A percentile compares a stretch with the other conserved stretches of the same genome.
phyloP scores from a whole-genome alignment of 2,329 filamentous ascomycete species.

The Hypoxylon sp. region DNA sequence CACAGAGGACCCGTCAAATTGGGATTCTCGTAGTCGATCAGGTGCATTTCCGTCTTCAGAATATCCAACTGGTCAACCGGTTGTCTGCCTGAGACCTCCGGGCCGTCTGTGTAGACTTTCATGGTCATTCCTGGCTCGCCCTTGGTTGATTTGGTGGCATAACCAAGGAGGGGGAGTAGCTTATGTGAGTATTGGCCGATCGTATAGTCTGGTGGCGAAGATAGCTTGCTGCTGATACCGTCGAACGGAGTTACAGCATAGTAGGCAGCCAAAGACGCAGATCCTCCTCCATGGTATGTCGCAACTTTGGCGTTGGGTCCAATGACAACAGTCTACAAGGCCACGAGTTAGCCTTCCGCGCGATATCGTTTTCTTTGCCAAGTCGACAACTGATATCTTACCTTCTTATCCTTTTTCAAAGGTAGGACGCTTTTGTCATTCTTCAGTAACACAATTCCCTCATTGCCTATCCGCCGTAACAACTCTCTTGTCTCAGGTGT shows the following conservation, averaged over 20 bases:
- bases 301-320: slow-evolving; percentile 71
- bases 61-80: slow-evolving; percentile 66
- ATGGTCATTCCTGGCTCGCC: slow-evolving; percentile 73
- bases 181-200: slow-evolving; percentile 77
- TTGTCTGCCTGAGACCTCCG: slow-evolving; percentile 62
- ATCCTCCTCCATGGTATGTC: slow-evolving; percentile 75
- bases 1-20: slow-evolving; percentile 67
- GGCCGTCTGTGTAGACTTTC: slow-evolving; percentile 73
- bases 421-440: slow-evolving; percentile 77
- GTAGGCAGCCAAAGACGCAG: slow-evolving; percentile 72
- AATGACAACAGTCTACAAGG: slow-evolving; percentile 65
- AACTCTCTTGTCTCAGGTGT: slow-evolving; percentile 74
- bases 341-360: slow-evolving; percentile 5
- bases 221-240: slow-evolving; percentile 73
- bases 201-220: slow-evolving; percentile 63
- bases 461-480: slow-evolving; percentile 75
- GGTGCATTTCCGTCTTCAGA: slow-evolving; percentile 64
- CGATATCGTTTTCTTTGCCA: no score
- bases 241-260: slow-evolving; percentile 81
- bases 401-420: slow-evolving; percentile 72
- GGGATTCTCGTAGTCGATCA: slow-evolving; percentile 67
- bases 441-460: slow-evolving; percentile 81
- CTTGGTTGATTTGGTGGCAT: slow-evolving; percentile 64
- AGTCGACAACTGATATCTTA: slow-evolving; percentile 42
- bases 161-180: slow-evolving; percentile 72